Evolutionary conservation across 1,284 basidiomycete species (phyloP), one percentile per base, ranked within the genome.

Genomic region (Coniferiporia weirii): DNA sequence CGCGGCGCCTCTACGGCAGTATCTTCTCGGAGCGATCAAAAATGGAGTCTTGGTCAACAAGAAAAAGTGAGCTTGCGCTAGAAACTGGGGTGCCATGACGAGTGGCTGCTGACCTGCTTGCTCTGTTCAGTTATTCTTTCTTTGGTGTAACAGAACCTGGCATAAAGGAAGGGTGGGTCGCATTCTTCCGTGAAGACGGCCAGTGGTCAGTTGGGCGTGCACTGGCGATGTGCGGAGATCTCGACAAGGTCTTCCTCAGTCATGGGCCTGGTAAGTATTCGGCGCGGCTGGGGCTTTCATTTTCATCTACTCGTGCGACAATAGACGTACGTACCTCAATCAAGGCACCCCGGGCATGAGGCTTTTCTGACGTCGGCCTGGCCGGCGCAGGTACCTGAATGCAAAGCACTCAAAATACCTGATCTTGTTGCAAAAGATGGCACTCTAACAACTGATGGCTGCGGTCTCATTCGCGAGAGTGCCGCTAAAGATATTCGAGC

Each of bases 231-330:
- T 64, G 69, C 47, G 64, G 64, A 1, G 59, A 67, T 20, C 54
- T 70, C 4, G 55, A 56, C 34, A 36, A 56, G 1, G 69, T 70
- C 0, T 68, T 64, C 38, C 34, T 53, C 2, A 40, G 53, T n/a
- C 46, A 36, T 35, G 68, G 69, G 1, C 64, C 64, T 17, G 69
- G 69, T 0, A 70, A 68, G 57, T 70, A 67, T 45, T 55, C 65
- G 1, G 69, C 69, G 22, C 59, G 69, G 15, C 35, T 68, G 1
- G 65, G 66, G 1, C 56, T 70, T 12, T 66, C 65, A 0, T 70
- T 70, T 58, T 68, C 69, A 0, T 64, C 66, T 0, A 67, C 69
- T 0, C 40, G 50, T 9, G 49, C 53, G 10, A 57, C 62, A 2
- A 65, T 62, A 63, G 65, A 35, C 5, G 45, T 56, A 3, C 46